These are phyloP conservation scores for Podila clonocystis DNA, from an alignment of 192 early-diverging fungal species.

Conservation along the genomic window DNA sequence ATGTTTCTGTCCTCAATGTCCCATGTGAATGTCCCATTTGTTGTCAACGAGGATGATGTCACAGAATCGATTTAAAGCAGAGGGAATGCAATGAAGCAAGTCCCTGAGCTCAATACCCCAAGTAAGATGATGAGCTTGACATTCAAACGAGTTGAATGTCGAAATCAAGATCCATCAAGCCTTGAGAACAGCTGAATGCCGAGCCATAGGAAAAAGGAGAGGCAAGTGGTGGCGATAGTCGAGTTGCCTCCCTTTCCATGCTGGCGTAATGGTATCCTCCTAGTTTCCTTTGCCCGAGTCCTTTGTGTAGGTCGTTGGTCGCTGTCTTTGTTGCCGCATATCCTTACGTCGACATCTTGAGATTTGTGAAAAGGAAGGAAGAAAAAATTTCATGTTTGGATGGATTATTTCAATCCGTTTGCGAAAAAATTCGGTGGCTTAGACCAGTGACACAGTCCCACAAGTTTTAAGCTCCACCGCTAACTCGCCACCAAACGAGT, in stretches of 20 bases:
- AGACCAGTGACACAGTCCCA: too few relatives aligned
- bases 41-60: slow-evolving; percentile 14
- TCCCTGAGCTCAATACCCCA: slow-evolving; percentile 50
- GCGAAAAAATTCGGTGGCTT: slow-evolving; percentile 19
- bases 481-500: too few relatives aligned
- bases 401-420: slow-evolving; percentile 8
- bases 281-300: neutral
- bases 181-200: slow-evolving; percentile 3
- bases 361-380: slow-evolving; percentile 52
- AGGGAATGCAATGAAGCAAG: slow-evolving; percentile 48
- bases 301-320: neutral
- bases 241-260: slow-evolving; percentile 3
- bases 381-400: slow-evolving; percentile 41
- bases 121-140: slow-evolving; percentile 20
- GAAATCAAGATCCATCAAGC: neutral
- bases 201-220: neutral
- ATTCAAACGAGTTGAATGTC: neutral
- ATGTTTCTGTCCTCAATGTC: neutral
- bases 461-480: too few relatives aligned
- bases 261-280: neutral
- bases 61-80: slow-evolving; percentile 53
- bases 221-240: neutral
- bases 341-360: slow-evolving; percentile 57
- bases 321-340: neutral
- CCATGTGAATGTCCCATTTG: neutral